phyloP scores from a whole-genome alignment of 805 yeast species.

The Sugiyamaella marilandica region DNA sequence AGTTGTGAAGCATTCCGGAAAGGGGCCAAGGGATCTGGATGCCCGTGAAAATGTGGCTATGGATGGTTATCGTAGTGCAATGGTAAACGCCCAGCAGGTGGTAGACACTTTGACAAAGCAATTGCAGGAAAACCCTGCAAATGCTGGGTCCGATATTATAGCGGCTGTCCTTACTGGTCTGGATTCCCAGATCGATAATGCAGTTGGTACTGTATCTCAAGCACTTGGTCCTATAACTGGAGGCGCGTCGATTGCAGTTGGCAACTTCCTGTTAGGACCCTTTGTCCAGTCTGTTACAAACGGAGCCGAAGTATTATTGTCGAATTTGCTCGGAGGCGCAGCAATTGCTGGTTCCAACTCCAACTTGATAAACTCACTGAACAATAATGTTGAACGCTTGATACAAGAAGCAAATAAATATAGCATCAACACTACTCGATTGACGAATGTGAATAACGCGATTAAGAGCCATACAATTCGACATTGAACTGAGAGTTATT shows the following conservation, averaged over 20 bases:
- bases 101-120: not conserved
- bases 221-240: conserved; percentile 23
- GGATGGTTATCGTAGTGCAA: conserved; percentile 1
- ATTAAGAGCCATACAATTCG: not conserved
- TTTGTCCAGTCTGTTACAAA: conserved; percentile 28
- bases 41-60: not conserved
- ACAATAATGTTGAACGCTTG: conserved; percentile 4
- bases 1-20: not conserved
- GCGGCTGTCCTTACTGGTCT: conserved; percentile 27
- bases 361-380: conserved; percentile 5
- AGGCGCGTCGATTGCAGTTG: conserved; percentile 26
- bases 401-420: conserved; percentile 7
- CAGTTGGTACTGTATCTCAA: conserved; percentile 19
- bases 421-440: conserved; percentile 11
- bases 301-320: conserved; percentile 29
- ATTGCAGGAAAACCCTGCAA: not conserved
- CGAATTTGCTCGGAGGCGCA: conserved; percentile 22
- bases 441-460: conserved; percentile 1
- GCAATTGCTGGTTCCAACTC: conserved; percentile 9
- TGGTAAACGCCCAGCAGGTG: conserved; percentile 6
- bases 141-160: conserved; percentile 12
- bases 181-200: conserved; percentile 30
- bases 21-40: not conserved
- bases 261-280: conserved; percentile 25
- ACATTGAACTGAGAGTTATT: too few relatives aligned